These are phyloP conservation scores for Zygosaccharomyces pseudobailii DNA, from an alignment of 1,139 yeast genomes.

Conservation along the genomic window DNA sequence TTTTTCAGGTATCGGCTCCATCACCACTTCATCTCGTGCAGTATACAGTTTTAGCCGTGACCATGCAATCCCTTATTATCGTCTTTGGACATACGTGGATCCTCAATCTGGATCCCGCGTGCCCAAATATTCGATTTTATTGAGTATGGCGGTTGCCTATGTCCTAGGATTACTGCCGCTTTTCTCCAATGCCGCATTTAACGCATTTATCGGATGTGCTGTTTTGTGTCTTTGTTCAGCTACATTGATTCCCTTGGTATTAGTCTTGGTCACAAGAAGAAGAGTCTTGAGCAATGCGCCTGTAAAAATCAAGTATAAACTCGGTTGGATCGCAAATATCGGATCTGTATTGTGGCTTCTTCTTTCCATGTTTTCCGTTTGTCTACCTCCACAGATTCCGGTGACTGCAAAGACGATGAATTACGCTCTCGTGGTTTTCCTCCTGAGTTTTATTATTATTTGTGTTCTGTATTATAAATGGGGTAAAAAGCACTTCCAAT, in stretches of 20 bases:
- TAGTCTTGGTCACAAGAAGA: constrained; percentile 58
- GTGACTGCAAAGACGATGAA: constrained; percentile 64
- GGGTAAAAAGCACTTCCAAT: constrained; percentile 59
- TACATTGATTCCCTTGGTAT: constrained; percentile 68
- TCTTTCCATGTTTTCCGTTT: constrained; percentile 57
- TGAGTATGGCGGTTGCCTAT: constrained; percentile 64
- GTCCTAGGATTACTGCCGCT: constrained; percentile 60
- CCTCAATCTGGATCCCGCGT: constrained; percentile 50
- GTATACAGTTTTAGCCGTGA: constrained; percentile 88
- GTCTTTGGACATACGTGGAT: constrained; percentile 62
- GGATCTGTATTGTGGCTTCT: constrained; percentile 58
- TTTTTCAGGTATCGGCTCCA: constrained; percentile 74
- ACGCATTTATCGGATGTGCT: constrained; percentile 84
- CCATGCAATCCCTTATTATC: constrained; percentile 72
- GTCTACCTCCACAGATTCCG: constrained; percentile 71
- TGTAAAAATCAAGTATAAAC: constrained; percentile 52
- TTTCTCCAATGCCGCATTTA: constrained; percentile 70
- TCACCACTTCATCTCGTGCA: constrained; percentile 82
- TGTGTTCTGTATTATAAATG: constrained; percentile 50
- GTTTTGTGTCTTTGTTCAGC: constrained; percentile 73
- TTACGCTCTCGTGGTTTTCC: constrained; percentile 62
- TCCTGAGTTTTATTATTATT: constrained; percentile 45
- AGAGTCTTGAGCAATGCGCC: constrained; percentile 65
- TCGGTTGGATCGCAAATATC: constrained; percentile 62
- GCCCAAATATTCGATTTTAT: constrained; percentile 67